Conservation (phyloP, 129 eudicot genomes). For the Pulicaria dysenterica region DNA sequence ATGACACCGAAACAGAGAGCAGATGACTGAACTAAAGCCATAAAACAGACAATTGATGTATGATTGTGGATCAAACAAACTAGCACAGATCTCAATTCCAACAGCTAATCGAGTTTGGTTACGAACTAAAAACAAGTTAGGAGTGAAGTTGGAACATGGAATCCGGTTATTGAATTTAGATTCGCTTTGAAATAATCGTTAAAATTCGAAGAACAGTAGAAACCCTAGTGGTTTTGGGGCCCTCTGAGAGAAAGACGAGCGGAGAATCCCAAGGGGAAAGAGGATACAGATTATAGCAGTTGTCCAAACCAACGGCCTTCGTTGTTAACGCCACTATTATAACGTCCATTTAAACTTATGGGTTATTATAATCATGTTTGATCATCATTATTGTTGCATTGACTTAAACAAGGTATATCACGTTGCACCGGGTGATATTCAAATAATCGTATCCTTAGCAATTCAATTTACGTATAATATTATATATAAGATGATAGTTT, state of each 20-base stretch:
- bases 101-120: neutral
- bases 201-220: constrained; percentile 1
- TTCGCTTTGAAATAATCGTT: constrained; percentile 28
- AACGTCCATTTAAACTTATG: too few relatives aligned
- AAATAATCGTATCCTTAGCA: too few relatives aligned
- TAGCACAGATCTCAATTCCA: constrained; percentile 4
- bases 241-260: constrained; percentile 2
- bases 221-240: constrained; percentile 26
- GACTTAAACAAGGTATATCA: too few relatives aligned
- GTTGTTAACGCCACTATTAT: constrained; percentile 30
- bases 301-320: constrained; percentile 28
- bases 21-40: constrained; percentile 42
- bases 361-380: too few relatives aligned
- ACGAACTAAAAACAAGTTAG: neutral
- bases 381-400: too few relatives aligned
- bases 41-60: constrained; percentile 17
- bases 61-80: constrained; percentile 9
- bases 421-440: too few relatives aligned
- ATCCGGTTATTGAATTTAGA: constrained; percentile 8
- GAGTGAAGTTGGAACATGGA: neutral
- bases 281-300: constrained; percentile 8
- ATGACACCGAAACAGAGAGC: constrained; percentile 27
- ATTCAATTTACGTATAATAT: too few relatives aligned
- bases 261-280: constrained; percentile 29
- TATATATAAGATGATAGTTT: too few relatives aligned